Percentiles rank a stretch among this genome's conserved stretches.
These are phyloP conservation scores for Phylloporus sp. DNA, from an alignment of 1,284 basidiomycete species.

Conservation along the genomic window DNA sequence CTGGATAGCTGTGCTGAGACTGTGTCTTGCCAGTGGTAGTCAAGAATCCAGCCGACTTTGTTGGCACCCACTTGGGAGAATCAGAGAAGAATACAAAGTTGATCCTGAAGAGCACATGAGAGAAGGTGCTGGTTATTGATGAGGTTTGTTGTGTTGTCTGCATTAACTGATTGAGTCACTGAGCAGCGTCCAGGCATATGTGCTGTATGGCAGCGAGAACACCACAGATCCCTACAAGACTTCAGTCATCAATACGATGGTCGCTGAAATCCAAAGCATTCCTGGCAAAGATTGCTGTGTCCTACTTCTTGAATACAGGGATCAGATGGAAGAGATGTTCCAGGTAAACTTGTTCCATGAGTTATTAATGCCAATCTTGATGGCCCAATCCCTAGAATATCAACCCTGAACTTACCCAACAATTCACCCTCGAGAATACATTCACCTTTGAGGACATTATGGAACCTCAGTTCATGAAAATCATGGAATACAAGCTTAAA, in stretches of 20 bases:
- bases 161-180: background rate
- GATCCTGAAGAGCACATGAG: conserved; percentile 57
- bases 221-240: conserved; percentile 58
- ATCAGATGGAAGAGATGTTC: conserved; percentile 71
- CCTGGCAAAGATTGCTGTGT: conserved; percentile 73
- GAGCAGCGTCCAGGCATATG: conserved; percentile 55
- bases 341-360: conserved; percentile 45
- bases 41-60: conserved; percentile 70
- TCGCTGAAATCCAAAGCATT: conserved; percentile 69
- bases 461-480: conserved; percentile 52
- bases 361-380: conserved; percentile 2
- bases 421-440: conserved; percentile 67
- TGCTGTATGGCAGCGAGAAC: conserved; percentile 56
- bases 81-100: conserved; percentile 67
- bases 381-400: conserved; percentile 52
- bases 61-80: conserved; percentile 56
- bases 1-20: background rate
- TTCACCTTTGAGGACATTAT: conserved; percentile 70
- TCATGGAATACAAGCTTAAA: conserved; percentile 59
- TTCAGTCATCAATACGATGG: conserved; percentile 71
- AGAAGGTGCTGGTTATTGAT: conserved; percentile 72
- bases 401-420: conserved; percentile 65
- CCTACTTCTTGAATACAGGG: conserved; percentile 64
- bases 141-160: conserved; percentile 47
- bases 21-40: conserved; percentile 49